phyloP scores from a whole-genome alignment of 2,329 filamentous ascomycete genomes.

The Ceratocystis papillata region DNA sequence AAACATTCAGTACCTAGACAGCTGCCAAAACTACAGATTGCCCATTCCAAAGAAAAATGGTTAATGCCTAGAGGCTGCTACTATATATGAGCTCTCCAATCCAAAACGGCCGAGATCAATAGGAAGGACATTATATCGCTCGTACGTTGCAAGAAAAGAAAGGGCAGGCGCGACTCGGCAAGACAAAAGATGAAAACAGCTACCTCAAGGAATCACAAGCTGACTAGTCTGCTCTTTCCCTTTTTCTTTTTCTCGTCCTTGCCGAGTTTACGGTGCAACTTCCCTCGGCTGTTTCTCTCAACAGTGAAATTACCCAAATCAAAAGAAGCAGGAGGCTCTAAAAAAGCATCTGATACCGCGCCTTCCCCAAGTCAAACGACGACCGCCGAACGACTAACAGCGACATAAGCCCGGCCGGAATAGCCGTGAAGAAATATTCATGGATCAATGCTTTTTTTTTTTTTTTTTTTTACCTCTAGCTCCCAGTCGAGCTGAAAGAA shows the following conservation, averaged over 20 bases:
- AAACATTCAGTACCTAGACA: neutral
- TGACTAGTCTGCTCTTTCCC: neutral
- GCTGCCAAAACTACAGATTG: neutral
- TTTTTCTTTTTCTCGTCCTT: too few relatives aligned
- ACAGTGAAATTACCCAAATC: neutral
- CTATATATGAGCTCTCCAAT: too few relatives aligned
- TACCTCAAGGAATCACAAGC: neutral
- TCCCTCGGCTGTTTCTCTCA: too few relatives aligned
- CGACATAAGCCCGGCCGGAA: neutral
- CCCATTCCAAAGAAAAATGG: neutral
- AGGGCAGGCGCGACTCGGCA: constrained; percentile 9
- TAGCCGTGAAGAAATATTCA: constrained; percentile 6
- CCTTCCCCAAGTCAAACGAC: neutral
- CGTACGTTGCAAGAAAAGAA: neutral
- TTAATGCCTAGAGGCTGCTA: too few relatives aligned
- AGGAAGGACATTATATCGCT: too few relatives aligned
- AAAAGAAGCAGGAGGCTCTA: neutral
- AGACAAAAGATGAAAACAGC: neutral
- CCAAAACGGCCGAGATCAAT: neutral
- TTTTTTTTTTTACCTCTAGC: too few relatives aligned
- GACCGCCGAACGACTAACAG: neutral
- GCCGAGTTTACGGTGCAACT: neutral
- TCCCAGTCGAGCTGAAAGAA: constrained; percentile 4
- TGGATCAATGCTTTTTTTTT: neutral
- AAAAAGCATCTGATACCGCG: constrained; percentile 2